phyloP scores from a whole-genome alignment of 2,329 filamentous ascomycete species.

The Zasmidium citrigriseum region DNA sequence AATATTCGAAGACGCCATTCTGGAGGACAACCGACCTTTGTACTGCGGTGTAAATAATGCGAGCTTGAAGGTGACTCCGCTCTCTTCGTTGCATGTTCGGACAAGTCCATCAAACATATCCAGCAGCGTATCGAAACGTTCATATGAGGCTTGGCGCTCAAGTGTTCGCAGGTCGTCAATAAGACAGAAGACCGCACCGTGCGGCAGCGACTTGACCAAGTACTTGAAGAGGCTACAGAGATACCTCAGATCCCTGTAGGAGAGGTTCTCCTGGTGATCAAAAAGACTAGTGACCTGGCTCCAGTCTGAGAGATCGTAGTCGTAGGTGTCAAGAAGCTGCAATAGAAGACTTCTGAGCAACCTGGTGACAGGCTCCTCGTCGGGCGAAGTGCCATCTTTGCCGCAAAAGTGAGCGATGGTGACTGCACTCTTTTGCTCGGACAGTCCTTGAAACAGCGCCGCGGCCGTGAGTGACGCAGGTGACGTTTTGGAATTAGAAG shows the following conservation, averaged over 20 bases:
- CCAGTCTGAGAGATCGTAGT: not conserved
- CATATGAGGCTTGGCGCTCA: not conserved
- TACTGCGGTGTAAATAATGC: not conserved
- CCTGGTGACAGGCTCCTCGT: not conserved
- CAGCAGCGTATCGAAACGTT: not conserved
- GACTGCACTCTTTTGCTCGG: not conserved
- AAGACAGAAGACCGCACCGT: not conserved
- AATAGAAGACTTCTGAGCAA: not conserved
- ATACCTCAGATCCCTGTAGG: not conserved
- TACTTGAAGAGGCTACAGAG: not conserved
- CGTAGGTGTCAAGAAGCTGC: not conserved
- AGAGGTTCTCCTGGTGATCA: not conserved
- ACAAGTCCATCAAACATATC: not conserved
- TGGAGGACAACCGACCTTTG: not conserved
- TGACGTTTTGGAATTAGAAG: not conserved
- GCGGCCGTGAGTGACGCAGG: not conserved
- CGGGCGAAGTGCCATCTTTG: not conserved
- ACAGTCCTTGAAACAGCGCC: not conserved
- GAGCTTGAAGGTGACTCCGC: not conserved
- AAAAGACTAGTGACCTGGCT: not conserved
- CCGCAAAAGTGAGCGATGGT: not conserved
- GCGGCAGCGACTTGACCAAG: not conserved
- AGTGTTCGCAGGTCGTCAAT: not conserved
- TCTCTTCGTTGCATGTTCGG: not conserved
- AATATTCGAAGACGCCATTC: not conserved